Evolutionary conservation across 768 basidiomycete species (phyloP), one percentile per base, ranked within the genome.

Genomic region (Suillus subaureus): DNA sequence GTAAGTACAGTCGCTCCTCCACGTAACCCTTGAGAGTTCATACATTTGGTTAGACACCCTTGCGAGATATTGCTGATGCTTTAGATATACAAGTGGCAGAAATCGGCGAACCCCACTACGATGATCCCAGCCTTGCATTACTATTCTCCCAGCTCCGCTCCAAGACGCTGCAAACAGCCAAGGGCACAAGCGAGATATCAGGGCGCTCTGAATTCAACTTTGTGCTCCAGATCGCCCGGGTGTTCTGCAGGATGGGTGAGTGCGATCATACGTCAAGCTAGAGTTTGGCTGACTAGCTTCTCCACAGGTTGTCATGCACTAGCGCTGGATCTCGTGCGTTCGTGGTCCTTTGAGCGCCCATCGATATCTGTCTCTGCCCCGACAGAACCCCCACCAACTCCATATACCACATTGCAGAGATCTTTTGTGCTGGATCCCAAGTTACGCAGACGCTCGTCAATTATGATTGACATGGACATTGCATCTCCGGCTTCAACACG

Each of bases 241-340:
- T 97, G 9, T 96, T 98, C 70, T 94, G 92, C 71, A 83, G 94
- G 66, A 97, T 98, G 95, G 97, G 97, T 94, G 69, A 47, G 89
- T 74, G 0, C 12, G 37, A n/a, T 26, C 31, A 21, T 5, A 28
- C 45, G n/a, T 56, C 4, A 52, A 6, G 35, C 42, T 45, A 51
- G 7, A 26, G 28, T 52, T 63, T 33, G 42, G 45, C 35, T 39
- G 62, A 68, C 61, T 62, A 55, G 65, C 63, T 57, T 28, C 39
- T 16, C 62, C 60, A 13, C 75, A 97, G 96, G 97, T 23, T 98
- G 96, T 71, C 97, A 97, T 74, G 86, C 86, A 7, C 80, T 99
- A n/a, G 96, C 94, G 6, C 83, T 99, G 43, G 89, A 95, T 74
- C 88, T 99, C 21, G 89, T 97, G 45, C 85, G 87, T 33, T 91